Percentiles rank a stretch among this genome's conserved stretches.
These are phyloP conservation scores for Tetragonia tetragonoides DNA, from an alignment of 148 eudicot genomes.

Conservation along the genomic window DNA sequence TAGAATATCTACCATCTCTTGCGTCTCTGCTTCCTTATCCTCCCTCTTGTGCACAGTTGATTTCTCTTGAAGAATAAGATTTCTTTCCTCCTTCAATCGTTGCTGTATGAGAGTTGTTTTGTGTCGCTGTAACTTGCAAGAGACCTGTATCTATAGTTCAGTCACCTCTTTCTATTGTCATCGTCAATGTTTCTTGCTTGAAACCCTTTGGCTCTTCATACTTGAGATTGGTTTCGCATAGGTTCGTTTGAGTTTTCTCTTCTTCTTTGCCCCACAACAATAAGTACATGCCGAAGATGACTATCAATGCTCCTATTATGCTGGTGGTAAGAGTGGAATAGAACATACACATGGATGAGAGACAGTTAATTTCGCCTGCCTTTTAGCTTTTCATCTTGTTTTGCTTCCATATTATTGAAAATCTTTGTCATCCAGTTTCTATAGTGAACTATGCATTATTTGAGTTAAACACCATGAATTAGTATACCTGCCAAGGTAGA, in stretches of 20 bases:
- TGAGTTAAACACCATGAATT: not conserved
- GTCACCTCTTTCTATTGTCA: slow-evolving; percentile 14
- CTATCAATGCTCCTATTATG: slow-evolving; percentile 50
- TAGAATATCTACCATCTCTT: not conserved
- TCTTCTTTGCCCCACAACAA: slow-evolving; percentile 75
- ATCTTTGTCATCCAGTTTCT: not conserved
- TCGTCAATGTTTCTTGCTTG: slow-evolving; percentile 10
- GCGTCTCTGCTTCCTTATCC: not conserved
- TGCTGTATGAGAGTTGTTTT: not conserved
- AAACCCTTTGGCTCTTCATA: slow-evolving; percentile 24
- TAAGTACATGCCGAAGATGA: slow-evolving; percentile 60
- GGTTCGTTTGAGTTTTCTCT: slow-evolving; percentile 27
- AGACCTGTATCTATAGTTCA: slow-evolving; percentile 5
- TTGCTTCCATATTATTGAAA: not conserved
- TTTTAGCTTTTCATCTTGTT: not conserved
- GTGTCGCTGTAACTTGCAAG: not conserved
- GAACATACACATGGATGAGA: not conserved
- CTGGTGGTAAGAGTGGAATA: slow-evolving; percentile 29
- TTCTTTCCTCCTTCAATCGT: not conserved
- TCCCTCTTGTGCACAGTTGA: not conserved
- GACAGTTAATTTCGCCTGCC: not conserved
- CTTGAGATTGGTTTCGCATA: slow-evolving; percentile 18
- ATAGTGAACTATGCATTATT: not conserved
- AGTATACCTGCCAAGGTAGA: slow-evolving; percentile 59
- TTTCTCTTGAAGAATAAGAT: too few relatives aligned